Percentiles rank a stretch among this genome's conserved stretches.
Evolutionary conservation across 2,329 filamentous ascomycete genomes (phyloP).

Genomic region (Penicillium sp.): DNA sequence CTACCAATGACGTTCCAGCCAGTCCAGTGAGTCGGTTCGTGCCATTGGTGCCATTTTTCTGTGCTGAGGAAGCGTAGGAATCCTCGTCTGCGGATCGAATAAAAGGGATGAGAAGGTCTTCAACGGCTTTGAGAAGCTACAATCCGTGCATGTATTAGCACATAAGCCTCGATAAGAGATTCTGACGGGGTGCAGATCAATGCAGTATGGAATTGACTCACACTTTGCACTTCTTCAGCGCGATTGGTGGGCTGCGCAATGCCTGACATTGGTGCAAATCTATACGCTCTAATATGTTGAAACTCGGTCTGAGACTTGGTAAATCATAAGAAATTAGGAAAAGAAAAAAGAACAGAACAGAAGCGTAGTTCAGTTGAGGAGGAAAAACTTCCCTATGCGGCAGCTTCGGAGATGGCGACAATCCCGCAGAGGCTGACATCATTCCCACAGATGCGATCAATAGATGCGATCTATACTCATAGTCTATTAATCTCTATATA

Average conservation of each 20-base stretch:
- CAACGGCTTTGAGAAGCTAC: slow-evolving; percentile 42
- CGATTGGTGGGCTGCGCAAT: slow-evolving; percentile 28
- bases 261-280: slow-evolving; percentile 24
- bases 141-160: neutral
- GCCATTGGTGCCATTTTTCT: slow-evolving; percentile 17
- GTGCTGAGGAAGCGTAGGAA: slow-evolving; percentile 12
- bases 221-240: slow-evolving; percentile 44
- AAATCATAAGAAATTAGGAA: neutral
- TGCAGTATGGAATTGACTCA: slow-evolving; percentile 29
- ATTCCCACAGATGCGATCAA: slow-evolving; percentile 7
- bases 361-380: neutral
- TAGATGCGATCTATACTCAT: neutral
- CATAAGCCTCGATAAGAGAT: neutral
- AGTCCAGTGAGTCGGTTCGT: slow-evolving; percentile 55
- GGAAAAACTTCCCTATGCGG: slow-evolving; percentile 19
- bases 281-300: neutral
- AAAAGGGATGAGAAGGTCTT: slow-evolving; percentile 47
- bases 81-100: slow-evolving; percentile 45
- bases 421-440: slow-evolving; percentile 24
- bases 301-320: neutral
- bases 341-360: neutral
- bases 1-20: slow-evolving; percentile 61
- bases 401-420: slow-evolving; percentile 25
- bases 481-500: neutral
- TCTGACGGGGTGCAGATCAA: neutral